Conservation (phyloP, 2,329 filamentous ascomycete species). For the Diaporthe destruens region DNA sequence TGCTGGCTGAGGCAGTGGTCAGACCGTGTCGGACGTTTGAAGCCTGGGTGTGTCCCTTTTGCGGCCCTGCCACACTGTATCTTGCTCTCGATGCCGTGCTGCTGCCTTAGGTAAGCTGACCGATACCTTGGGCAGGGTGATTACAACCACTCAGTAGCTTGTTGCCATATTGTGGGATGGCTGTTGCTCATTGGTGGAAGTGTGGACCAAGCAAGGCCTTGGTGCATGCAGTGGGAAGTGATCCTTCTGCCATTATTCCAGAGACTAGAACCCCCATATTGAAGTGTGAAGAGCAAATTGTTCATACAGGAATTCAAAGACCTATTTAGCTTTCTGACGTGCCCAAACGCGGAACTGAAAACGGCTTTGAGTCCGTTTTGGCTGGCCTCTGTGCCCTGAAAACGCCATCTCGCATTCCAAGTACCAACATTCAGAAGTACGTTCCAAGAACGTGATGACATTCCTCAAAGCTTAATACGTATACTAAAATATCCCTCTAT, state of each 20-base stretch:
- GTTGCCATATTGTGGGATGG: no score
- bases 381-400: not conserved
- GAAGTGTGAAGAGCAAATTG: not conserved
- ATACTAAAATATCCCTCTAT: not conserved
- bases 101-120: no score
- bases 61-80: no score
- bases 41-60: no score
- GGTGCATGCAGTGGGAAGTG: no score
- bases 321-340: not conserved
- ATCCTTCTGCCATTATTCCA: not conserved
- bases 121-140: no score
- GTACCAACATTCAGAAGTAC: not conserved
- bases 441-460: not conserved
- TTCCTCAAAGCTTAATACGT: not conserved
- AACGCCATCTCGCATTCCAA: constrained; percentile 16
- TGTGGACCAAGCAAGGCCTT: no score
- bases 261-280: no score
- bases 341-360: not conserved
- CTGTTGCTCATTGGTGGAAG: no score
- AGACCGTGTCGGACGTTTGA: no score
- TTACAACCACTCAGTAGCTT: no score
- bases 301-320: not conserved
- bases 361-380: not conserved
- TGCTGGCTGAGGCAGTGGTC: not conserved
- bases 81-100: no score